Base-by-base conservation (phyloP, 768 basidiomycete species). In the Suillus variegatus region DNA sequence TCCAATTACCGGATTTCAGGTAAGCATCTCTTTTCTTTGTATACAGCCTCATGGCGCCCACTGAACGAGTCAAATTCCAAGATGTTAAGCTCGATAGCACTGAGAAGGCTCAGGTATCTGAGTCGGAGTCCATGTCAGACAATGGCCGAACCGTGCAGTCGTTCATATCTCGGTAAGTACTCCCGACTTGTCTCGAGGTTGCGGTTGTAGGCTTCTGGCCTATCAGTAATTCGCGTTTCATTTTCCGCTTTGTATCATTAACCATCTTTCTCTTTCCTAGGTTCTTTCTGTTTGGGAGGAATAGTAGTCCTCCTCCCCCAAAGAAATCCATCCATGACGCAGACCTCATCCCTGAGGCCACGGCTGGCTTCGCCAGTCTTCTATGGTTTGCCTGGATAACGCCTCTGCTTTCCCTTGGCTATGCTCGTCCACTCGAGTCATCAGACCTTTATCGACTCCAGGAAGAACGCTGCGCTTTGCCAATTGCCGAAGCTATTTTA, bases 361-460 rank as follows among this genome's bases (percentile, higher is more conserved):
- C 81, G 1, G 92, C 93, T 0, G 80, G 82, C 46, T 83, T 86
- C 74, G 82, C 87, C 66, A 84, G 80, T 68, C 72, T 84, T 6
- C 67, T 94, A 4, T 88, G 86, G 40, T 96, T 94, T 68, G 75
- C 76, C 52, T 95, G 94, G 94, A 82, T 95, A 22, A 88, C 87
- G 3, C 84, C 86, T 3, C 76, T 95, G 28, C 82, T 96, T 67
- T 75, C 79, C 12, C 79, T 94, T 13, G 94, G 94, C 10, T 94
- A 94, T 71, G 83, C 86, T 9, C 85, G 94, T 9, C 92, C 94
- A 1, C 82, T 97, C 3, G 90, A 94, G 71, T 87, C 88, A 0
- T 77, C 89, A 0, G 94, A 96, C 76, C 81, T 96, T 4, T 95
- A 89, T 82, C 91, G 87, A 75, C 85, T 95, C 32, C 87, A 87